Evolutionary conservation across 768 basidiomycete genomes (phyloP).

Genomic region (Wakefieldia striispora): DNA sequence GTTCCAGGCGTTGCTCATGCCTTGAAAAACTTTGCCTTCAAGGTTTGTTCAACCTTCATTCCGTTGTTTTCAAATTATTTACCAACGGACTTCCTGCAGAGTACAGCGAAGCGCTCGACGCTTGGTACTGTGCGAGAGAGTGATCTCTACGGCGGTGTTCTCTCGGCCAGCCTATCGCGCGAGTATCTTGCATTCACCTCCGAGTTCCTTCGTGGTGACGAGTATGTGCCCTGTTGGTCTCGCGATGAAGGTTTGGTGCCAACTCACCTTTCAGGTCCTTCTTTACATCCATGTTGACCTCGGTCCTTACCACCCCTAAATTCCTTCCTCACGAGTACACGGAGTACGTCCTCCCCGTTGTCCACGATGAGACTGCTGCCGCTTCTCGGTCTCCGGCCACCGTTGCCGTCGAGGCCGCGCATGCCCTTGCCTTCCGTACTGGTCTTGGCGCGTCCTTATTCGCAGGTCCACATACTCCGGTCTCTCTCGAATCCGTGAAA

Average conservation of each 20-base stretch:
- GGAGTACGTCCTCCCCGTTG: constrained; percentile 69
- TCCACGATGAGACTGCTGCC: constrained; percentile 66
- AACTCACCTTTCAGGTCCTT: constrained; percentile 53
- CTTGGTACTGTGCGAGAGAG: constrained; percentile 89
- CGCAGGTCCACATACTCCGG: constrained; percentile 63
- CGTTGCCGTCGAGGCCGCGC: constrained; percentile 82
- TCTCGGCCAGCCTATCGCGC: constrained; percentile 79
- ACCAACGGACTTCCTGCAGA: constrained; percentile 43
- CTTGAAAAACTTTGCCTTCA: too few species aligned
- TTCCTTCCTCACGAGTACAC: constrained; percentile 76
- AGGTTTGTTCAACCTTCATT: constrained; percentile 53
- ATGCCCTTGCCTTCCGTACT: constrained; percentile 87
- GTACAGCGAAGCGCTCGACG: constrained; percentile 81
- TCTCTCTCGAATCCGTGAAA: constrained; percentile 70
- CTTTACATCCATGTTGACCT: constrained; percentile 88
- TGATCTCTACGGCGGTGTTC: constrained; percentile 89
- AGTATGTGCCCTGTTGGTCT: constrained; percentile 59
- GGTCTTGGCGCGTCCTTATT: constrained; percentile 92
- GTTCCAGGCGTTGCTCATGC: too few species aligned
- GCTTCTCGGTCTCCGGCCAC: constrained; percentile 60
- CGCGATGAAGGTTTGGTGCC: not conserved
- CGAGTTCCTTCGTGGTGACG: constrained; percentile 93
- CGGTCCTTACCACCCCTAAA: constrained; percentile 78
- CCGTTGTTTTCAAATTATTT: not conserved
- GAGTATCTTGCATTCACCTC: constrained; percentile 93